Conservation (phyloP, 768 basidiomycete species). For the Mycena chlorophos region DNA sequence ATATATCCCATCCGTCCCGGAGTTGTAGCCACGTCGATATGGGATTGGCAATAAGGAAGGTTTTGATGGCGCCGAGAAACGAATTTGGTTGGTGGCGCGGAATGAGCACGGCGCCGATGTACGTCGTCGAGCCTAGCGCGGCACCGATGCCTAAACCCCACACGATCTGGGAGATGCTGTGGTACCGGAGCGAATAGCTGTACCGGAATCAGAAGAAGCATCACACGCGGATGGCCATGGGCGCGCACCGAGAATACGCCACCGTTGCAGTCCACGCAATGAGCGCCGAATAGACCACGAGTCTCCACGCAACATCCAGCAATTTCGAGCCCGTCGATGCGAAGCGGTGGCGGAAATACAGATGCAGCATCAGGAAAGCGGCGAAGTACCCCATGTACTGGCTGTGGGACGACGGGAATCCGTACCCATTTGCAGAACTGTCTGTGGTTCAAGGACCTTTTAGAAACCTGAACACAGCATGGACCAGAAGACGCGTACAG, state of each 20-base stretch:
- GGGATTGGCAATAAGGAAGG: constrained; percentile 53
- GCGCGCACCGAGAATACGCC: constrained; percentile 73
- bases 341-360: constrained; percentile 70
- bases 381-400: constrained; percentile 90
- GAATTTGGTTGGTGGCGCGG: constrained; percentile 57
- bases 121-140: constrained; percentile 52
- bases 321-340: constrained; percentile 47
- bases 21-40: constrained; percentile 66
- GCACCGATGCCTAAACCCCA: constrained; percentile 75
- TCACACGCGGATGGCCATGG: not conserved
- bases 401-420: constrained; percentile 87
- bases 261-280: constrained; percentile 61
- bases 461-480: not conserved
- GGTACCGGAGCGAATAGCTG: constrained; percentile 74
- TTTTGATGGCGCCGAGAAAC: constrained; percentile 49
- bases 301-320: constrained; percentile 54
- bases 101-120: constrained; percentile 57
- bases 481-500: constrained; percentile 40
- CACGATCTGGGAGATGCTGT: constrained; percentile 66
- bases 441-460: constrained; percentile 39
- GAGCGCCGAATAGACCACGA: constrained; percentile 49
- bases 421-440: constrained; percentile 69
- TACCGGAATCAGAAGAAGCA: not conserved
- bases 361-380: constrained; percentile 71
- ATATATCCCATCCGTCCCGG: constrained; percentile 81